A percentile compares a stretch with the other conserved stretches of the same genome.
Conservation (phyloP, 2,329 filamentous ascomycete species). For the Spiromastix sp. region DNA sequence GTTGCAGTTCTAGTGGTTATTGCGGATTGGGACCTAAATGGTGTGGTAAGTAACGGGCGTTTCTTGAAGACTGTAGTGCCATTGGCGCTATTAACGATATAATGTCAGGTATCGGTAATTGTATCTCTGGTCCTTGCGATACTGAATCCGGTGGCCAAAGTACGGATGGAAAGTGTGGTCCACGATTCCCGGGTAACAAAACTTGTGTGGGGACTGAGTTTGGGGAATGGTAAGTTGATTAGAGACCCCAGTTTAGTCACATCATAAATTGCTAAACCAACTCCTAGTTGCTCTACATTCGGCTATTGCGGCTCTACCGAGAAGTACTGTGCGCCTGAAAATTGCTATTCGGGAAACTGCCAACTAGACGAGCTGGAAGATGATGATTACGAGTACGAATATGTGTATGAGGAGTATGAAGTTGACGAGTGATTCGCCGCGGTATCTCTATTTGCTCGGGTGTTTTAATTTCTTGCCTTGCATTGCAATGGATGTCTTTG, state of each 20-base stretch:
- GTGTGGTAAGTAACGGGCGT: conserved; percentile 1
- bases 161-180: conserved; percentile 4
- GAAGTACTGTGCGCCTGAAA: conserved; percentile 14
- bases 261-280: no score
- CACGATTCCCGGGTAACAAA: conserved; percentile 3
- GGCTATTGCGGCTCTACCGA: conserved; percentile 14
- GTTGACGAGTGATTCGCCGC: no score
- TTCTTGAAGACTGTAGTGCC: neutral
- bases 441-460: no score
- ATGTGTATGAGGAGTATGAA: conserved; percentile 30
- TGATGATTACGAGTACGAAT: conserved; percentile 26
- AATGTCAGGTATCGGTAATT: conserved; percentile 2
- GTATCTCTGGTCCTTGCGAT: conserved; percentile 4
- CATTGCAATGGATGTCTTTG: no score
- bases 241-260: neutral
- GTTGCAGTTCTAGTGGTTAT: neutral
- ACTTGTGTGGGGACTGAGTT: conserved; percentile 4
- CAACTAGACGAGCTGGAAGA: conserved; percentile 7
- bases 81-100: neutral
- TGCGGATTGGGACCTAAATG: neutral
- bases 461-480: no score
- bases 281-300: conserved; percentile 10
- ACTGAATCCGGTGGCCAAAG: neutral
- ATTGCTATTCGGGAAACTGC: conserved; percentile 17
- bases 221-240: conserved; percentile 10